Conservation (phyloP, 345 rosid genomes). For the Geranium rotundifolium region DNA sequence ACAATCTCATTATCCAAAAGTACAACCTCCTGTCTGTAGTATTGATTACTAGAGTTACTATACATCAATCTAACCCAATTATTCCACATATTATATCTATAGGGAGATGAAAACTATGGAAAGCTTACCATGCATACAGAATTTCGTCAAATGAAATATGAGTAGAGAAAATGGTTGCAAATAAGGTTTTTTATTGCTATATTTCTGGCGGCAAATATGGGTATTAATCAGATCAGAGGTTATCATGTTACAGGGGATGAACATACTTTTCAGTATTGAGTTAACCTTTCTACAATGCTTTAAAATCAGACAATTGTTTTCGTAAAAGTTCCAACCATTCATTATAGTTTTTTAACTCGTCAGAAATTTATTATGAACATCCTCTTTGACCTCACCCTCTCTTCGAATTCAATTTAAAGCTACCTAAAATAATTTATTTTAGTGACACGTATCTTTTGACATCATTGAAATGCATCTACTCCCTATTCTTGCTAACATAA, state of each 20-base stretch:
- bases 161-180: neutral
- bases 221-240: neutral
- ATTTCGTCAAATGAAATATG: neutral
- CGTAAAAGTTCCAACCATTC: neutral
- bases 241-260: neutral
- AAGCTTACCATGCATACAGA: neutral
- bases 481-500: no score
- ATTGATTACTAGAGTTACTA: slow-evolving; percentile 9
- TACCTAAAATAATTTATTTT: no score
- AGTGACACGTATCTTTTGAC: no score
- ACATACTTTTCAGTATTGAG: neutral
- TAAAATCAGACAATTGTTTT: neutral
- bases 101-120: neutral
- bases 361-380: no score
- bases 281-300: neutral
- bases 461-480: no score
- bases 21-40: slow-evolving; percentile 68
- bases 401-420: no score
- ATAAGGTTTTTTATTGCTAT: neutral
- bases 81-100: neutral
- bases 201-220: neutral
- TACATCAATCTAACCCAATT: neutral
- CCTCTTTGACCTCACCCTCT: no score
- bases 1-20: slow-evolving; percentile 81
- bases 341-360: no score